Conservation (phyloP, 192 early-diverging fungal genomes). For the Podila horticola region DNA sequence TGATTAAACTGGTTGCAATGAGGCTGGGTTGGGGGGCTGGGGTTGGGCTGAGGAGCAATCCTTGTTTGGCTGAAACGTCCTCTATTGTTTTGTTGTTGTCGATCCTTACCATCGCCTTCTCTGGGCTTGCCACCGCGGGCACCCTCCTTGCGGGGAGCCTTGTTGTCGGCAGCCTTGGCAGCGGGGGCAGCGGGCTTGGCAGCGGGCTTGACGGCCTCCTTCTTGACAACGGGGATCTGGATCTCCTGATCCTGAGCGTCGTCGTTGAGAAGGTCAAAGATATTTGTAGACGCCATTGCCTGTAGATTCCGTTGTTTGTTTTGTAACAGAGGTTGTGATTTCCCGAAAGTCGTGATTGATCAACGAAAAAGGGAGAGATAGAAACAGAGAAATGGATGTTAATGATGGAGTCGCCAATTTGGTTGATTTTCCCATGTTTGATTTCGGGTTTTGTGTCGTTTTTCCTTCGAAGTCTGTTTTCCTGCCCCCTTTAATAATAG, state of each 20-base stretch:
- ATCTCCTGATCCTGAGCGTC: constrained; percentile 55
- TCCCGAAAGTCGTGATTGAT: background rate
- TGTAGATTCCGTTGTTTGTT: constrained; percentile 3
- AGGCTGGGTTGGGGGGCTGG: background rate
- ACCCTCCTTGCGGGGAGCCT: constrained; percentile 51
- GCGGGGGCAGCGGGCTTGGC: constrained; percentile 34
- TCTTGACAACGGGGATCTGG: constrained; percentile 52
- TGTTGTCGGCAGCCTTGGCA: constrained; percentile 42
- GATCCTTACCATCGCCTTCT: constrained; percentile 49
- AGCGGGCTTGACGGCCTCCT: constrained; percentile 44
- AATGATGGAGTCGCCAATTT: constrained; percentile 7
- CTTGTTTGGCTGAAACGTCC: background rate
- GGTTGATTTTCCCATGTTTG: background rate
- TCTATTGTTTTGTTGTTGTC: background rate
- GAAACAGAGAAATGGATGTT: constrained; percentile 16
- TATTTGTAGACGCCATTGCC: constrained; percentile 57
- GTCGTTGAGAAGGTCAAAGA: constrained; percentile 58
- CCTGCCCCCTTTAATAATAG: no score
- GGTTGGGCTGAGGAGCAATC: background rate
- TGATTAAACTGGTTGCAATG: background rate
- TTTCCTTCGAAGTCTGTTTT: no score
- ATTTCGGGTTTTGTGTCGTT: no score
- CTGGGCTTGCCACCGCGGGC: constrained; percentile 51
- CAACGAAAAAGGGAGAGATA: background rate
- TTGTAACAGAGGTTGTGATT: background rate